Base-by-base conservation (phyloP, 2,329 filamentous ascomycete species). In the Penicillium sp. region DNA sequence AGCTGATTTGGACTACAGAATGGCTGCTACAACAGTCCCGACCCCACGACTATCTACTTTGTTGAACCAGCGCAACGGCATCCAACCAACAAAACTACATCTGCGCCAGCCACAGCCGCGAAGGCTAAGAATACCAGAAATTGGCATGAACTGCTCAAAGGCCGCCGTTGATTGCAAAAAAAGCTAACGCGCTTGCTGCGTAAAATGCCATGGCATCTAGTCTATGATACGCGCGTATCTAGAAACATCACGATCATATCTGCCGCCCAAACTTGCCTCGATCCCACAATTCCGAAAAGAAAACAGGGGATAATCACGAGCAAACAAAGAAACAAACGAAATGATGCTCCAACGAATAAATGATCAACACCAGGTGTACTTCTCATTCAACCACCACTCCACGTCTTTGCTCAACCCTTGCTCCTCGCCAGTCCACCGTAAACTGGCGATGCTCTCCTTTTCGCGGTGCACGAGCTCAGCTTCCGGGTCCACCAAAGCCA, bases 381-480 rank as follows among this genome's bases (percentile, higher is more conserved):
- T 79, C 68, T 80, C 76, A 56, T 78, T 80, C 66, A 71, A 71
- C 26, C 75, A 55, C 78, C 78, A 80, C 53, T 77, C 73, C 42
- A 78, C 71, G 7, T 76, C 69, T 25, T 74, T 66, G 16, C 70
- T 69, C 16, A 74, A 56, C 11, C 68, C 70, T 50, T 70, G 61
- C 28, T 70, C 67, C 30, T 69, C 66, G n/a, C 76, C 77, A 28
- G 73, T 74, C 78, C 78, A 80, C 46, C 74, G 74, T 57, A 80
- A 62, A 63, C 77, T 75, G 53, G 75, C 68, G 59, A 80, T 75
- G 58, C 78, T 78, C 55, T 71, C 73, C 60, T 77, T 71, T 50
- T 80, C 77, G 41, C 78, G 73, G 41, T 78, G 73, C 35, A 78
- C 67, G 30, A 80, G 59, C 49, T 75, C 55, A 40, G 69, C 72